Evolutionary conservation across 495 filamentous ascomycete species (phyloP), one percentile per base, ranked within the genome.

Genomic region (Rhypophila decipiens): DNA sequence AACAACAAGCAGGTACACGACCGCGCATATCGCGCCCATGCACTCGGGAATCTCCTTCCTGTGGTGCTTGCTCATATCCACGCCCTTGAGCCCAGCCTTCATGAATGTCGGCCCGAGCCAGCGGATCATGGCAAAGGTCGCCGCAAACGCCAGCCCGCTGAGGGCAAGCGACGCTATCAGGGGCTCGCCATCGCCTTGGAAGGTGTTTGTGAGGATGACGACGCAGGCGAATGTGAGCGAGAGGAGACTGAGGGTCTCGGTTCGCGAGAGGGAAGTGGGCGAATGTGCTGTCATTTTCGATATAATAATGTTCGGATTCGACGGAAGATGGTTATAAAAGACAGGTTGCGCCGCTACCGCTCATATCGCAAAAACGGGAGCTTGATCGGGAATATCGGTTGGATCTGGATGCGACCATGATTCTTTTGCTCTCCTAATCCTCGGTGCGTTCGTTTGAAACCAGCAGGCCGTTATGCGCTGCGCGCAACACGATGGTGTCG

Each of bases 41-140:
- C 88, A 89, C 67, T 99, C 93, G 12, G 93, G 93, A 54, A 96
- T 84, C 47, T 82, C 79, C 46, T 67, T 79, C 44, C 74, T 80
- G 43, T 74, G 61, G 43, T 77, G 67, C 69, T 97, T 99, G 47
- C 82, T 82, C 82, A 95, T 73, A 64, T 99, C 93, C 58, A 77
- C 86, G 46, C 93, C 93, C 63, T 94, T 96, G 56, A 96, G 68
- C 12, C 94, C 94, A 24, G 86, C 87, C 47, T 79, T 82, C 54
- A 96, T 85, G 57, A 97, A 97, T 1, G 84, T 82, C 18, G 86
- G 82, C 1, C 91, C 90, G n/a, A 96, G 82, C 94, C 93, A 97
- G 72, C 83, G 72, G 61, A 99, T 90, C 66, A 96, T 72, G 42
- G 86, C 82, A 61, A 84, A 97, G 3, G 79, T 78, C 17, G 80